Percentiles rank a stretch among this genome's conserved stretches.
phyloP scores from a whole-genome alignment of 768 basidiomycete species.

The Hericium alpestre region DNA sequence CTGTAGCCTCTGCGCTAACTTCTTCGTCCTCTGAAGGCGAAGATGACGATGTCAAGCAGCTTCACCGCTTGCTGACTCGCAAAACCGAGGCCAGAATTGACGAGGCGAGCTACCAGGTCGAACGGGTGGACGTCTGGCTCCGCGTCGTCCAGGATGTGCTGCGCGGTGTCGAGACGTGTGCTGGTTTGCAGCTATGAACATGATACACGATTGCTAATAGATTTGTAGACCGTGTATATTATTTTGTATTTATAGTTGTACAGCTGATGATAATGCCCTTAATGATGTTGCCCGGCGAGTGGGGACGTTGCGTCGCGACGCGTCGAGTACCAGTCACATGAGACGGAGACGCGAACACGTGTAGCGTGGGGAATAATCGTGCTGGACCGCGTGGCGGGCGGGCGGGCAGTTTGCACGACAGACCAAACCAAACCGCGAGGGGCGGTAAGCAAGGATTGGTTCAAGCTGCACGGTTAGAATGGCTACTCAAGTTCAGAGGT shows the following conservation, averaged over 20 bases:
- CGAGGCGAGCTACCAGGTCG: constrained; percentile 54
- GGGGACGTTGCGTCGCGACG: not conserved
- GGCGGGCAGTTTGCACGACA: too few relatives aligned
- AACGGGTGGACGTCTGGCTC: constrained; percentile 49
- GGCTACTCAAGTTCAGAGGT: constrained; percentile 15
- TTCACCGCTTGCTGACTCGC: constrained; percentile 53
- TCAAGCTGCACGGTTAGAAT: constrained; percentile 3
- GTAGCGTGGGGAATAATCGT: not conserved
- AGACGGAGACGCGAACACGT: not conserved
- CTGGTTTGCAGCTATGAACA: constrained; percentile 25
- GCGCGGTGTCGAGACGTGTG: constrained; percentile 24
- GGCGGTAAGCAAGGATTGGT: not conserved
- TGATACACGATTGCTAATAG: not conserved
- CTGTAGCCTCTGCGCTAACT: constrained; percentile 36
- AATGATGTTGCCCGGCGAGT: not conserved
- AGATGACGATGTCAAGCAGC: constrained; percentile 52
- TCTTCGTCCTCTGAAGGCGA: constrained; percentile 42
- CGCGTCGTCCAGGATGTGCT: constrained; percentile 55
- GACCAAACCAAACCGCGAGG: not conserved
- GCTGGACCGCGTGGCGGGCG: too few relatives aligned
- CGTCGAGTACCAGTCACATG: not conserved
- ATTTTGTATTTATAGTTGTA: constrained; percentile 2
- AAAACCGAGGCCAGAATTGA: constrained; percentile 51
- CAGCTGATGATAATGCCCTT: not conserved
- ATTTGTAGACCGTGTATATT: not conserved